Conservation (phyloP, 2,329 filamentous ascomycete species). For the Phaeosphaeria sp. region DNA sequence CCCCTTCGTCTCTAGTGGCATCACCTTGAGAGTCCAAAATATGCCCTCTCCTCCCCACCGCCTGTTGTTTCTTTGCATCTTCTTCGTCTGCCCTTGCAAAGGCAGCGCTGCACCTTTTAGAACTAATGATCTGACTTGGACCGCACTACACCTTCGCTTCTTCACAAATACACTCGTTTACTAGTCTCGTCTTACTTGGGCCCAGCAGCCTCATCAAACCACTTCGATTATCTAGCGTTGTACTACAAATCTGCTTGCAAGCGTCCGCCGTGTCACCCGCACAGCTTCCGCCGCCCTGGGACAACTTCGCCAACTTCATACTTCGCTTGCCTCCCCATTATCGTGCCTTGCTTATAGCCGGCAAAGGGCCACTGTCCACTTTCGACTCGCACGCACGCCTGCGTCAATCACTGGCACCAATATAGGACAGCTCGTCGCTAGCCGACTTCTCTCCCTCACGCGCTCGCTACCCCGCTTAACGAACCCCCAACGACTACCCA, state of each 20-base stretch:
- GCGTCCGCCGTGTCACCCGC: constrained; percentile 39
- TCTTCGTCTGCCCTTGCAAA: constrained; percentile 29
- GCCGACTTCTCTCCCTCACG: background rate
- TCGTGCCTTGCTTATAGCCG: constrained; percentile 15
- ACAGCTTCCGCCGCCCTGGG: constrained; percentile 28
- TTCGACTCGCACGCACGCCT: constrained; percentile 10
- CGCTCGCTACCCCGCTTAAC: constrained; percentile 22
- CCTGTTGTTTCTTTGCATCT: constrained; percentile 19
- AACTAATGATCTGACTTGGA: constrained; percentile 20
- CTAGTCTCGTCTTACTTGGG: constrained; percentile 7
- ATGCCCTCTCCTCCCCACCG: constrained; percentile 6
- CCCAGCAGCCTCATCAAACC: constrained; percentile 8
- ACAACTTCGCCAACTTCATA: constrained; percentile 16
- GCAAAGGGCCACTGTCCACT: constrained; percentile 9
- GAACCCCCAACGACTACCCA: constrained; percentile 19
- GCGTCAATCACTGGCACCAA: constrained; percentile 7
- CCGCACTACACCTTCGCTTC: constrained; percentile 19
- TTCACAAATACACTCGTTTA: constrained; percentile 37
- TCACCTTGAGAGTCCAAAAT: constrained; percentile 3
- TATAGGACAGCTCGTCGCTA: constrained; percentile 18
- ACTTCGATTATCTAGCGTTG: constrained; percentile 39
- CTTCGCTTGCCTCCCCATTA: constrained; percentile 18
- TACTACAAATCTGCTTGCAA: constrained; percentile 31
- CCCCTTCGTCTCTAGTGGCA: background rate
- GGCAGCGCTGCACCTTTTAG: constrained; percentile 13